These are phyloP conservation scores for Tephrocybe sp. DNA, from an alignment of 768 basidiomycete genomes.

Conservation along the genomic window DNA sequence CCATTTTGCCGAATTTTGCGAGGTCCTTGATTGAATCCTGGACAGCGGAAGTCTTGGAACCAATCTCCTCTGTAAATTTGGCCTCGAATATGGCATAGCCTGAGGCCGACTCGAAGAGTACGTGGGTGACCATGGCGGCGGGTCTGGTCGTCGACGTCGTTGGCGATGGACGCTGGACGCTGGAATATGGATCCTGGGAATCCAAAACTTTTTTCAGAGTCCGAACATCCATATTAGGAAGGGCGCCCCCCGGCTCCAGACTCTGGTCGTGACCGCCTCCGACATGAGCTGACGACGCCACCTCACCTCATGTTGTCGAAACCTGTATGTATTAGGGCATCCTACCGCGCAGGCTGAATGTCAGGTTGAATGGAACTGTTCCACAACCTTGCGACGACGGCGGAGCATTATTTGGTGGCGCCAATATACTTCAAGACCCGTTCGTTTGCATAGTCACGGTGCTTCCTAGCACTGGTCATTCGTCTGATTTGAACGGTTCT, in stretches of 20 bases:
- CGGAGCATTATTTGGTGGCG: background rate
- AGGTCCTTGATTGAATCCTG: slow-evolving; percentile 88
- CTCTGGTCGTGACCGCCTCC: no score
- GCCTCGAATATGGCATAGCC: slow-evolving; percentile 93
- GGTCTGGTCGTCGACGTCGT: slow-evolving; percentile 29
- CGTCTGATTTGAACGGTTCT: no score
- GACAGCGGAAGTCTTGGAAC: slow-evolving; percentile 68
- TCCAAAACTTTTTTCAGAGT: slow-evolving; percentile 28
- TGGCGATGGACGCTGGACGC: slow-evolving; percentile 29
- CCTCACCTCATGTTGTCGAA: no score
- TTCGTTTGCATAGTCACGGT: background rate
- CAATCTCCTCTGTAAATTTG: slow-evolving; percentile 85
- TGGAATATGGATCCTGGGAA: slow-evolving; percentile 11
- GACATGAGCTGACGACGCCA: no score
- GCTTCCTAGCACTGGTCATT: background rate
- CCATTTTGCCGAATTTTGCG: slow-evolving; percentile 89
- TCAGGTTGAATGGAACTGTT: background rate
- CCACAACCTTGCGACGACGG: background rate
- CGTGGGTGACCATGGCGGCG: slow-evolving; percentile 67
- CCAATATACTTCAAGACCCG: background rate
- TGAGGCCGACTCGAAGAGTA: slow-evolving; percentile 90
- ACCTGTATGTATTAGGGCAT: no score
- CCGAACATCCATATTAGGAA: slow-evolving; percentile 17
- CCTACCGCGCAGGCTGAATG: no score
- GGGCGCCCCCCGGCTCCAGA: no score